Evolutionary conservation across 2,329 filamentous ascomycete species (phyloP).

Genomic region (Drechslerella stenobrocha): DNA sequence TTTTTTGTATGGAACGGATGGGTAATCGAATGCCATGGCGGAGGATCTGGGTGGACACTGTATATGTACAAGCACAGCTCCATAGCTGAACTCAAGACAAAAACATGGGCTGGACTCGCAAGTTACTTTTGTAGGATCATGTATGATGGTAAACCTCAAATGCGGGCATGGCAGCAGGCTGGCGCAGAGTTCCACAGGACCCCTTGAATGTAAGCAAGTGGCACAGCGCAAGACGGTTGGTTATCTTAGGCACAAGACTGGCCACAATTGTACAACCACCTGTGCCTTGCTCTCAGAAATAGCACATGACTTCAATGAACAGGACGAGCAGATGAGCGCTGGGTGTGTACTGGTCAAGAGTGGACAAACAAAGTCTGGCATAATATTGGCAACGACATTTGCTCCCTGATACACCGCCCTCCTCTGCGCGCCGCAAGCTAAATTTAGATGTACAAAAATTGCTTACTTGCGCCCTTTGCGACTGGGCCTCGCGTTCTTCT

Average conservation of each 20-base stretch:
- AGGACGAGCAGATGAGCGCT: no score
- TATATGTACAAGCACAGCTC: background rate
- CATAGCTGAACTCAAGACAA: no score
- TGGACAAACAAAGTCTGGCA: no score
- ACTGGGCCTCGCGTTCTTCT: conserved; percentile 84
- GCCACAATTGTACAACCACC: no score
- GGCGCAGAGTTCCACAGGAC: background rate
- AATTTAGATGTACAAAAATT: background rate
- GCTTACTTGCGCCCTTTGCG: conserved; percentile 55
- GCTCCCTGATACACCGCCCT: no score
- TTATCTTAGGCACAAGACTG: background rate
- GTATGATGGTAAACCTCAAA: background rate
- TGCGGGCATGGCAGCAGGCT: background rate
- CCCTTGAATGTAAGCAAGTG: background rate
- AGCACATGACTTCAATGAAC: no score
- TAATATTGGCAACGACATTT: no score
- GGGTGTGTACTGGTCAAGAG: no score
- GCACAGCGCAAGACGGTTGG: conserved; percentile 3
- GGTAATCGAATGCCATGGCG: background rate
- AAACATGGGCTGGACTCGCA: no score
- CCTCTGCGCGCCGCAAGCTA: background rate
- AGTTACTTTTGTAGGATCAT: background rate
- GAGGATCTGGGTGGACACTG: background rate
- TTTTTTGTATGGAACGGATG: background rate
- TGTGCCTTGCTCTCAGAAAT: background rate